Evolutionary conservation across 73 alveolate species (phyloP).

Genomic region (Breviolum minutum): DNA sequence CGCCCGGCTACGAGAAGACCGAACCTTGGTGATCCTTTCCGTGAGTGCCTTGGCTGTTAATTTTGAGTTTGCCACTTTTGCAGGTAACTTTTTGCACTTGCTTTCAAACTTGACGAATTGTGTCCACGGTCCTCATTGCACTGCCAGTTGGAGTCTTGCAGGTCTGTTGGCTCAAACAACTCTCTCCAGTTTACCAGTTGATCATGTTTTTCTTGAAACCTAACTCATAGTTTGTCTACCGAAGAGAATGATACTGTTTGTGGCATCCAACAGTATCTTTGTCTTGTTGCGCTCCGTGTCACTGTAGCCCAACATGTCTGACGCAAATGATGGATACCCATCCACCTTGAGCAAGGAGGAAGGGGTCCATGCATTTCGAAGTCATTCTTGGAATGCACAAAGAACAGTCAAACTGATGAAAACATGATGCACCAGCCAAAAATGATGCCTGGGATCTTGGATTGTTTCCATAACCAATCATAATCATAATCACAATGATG

Average conservation of each 20-base stretch:
- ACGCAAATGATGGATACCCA: slow-evolving; percentile 1
- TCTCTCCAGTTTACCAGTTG: too few species aligned
- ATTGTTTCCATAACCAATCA: too few species aligned
- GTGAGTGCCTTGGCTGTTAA: slow-evolving; percentile 24
- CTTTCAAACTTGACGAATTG: neutral
- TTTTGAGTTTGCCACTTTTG: neutral
- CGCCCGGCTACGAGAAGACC: slow-evolving; percentile 59
- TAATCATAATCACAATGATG: too few species aligned
- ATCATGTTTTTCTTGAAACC: too few species aligned
- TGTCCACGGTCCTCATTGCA: neutral
- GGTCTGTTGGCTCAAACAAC: too few species aligned
- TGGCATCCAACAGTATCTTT: too few species aligned
- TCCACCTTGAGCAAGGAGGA: neutral
- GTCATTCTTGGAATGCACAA: neutral
- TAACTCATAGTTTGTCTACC: too few species aligned
- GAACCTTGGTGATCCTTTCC: slow-evolving; percentile 17
- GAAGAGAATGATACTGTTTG: too few species aligned
- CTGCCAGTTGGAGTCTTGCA: neutral
- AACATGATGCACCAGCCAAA: too few species aligned
- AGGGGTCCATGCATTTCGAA: neutral
- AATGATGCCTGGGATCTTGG: too few species aligned
- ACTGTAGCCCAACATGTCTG: neutral
- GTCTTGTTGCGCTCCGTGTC: too few species aligned
- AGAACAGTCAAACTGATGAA: neutral
- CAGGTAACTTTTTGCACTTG: neutral